Evolutionary conservation across 768 basidiomycete genomes (phyloP).

Genomic region (Mycena galopus): DNA sequence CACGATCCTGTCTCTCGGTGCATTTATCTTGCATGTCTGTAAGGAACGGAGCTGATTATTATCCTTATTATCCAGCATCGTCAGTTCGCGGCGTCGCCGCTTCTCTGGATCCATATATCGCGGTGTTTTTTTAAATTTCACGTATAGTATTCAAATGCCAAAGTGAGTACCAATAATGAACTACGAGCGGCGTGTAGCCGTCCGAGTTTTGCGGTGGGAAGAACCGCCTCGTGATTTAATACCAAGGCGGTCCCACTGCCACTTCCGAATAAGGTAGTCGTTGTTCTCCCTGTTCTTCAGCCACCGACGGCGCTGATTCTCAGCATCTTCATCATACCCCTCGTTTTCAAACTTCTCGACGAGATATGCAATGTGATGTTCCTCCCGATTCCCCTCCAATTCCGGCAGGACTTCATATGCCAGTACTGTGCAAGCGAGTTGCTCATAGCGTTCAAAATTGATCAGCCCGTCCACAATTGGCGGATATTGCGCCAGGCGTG

Average conservation of each 20-base stretch:
- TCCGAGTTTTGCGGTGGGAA: no score
- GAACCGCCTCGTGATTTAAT: no score
- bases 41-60: no score
- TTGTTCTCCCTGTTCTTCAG: neutral
- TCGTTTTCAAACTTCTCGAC: neutral
- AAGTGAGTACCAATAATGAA: no score
- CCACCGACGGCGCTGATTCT: neutral
- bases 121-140: no score
- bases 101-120: no score
- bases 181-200: no score
- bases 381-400: neutral
- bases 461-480: neutral
- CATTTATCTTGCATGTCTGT: no score
- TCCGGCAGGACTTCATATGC: neutral
- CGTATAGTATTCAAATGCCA: no score
- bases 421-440: neutral
- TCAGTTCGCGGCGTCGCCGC: no score
- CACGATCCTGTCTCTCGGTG: conserved; percentile 34
- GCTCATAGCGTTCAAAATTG: neutral
- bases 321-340: neutral
- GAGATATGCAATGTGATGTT: neutral
- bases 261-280: neutral
- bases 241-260: neutral
- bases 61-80: no score
- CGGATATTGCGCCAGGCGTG: neutral